These are phyloP conservation scores for Craterostigma plantagineum DNA, from an alignment of 257 asterid species.

Conservation along the genomic window DNA sequence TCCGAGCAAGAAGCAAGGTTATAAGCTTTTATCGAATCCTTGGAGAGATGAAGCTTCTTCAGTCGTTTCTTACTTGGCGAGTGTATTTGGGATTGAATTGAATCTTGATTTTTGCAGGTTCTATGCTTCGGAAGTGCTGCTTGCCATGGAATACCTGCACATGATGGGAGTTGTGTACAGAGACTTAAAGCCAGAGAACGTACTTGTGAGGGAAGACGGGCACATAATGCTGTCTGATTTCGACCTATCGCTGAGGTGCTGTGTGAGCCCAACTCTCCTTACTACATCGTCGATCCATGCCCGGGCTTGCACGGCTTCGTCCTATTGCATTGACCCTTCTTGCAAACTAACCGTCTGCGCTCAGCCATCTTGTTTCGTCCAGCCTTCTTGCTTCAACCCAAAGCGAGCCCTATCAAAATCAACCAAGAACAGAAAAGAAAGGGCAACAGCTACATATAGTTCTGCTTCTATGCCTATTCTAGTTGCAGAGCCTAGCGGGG, in stretches of 20 bases:
- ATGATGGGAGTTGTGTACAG: background rate
- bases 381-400: background rate
- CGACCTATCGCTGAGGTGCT: background rate
- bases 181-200: too few species aligned
- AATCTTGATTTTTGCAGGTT: background rate
- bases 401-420: background rate
- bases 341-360: background rate
- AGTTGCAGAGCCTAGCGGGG: slow-evolving; percentile 3
- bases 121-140: slow-evolving; percentile 4
- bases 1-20: slow-evolving; percentile 6
- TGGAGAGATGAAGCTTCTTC: too few species aligned
- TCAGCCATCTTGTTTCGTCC: background rate
- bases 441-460: background rate
- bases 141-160: background rate
- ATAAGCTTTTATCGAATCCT: background rate
- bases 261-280: background rate
- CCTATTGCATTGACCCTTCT: slow-evolving; percentile 1
- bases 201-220: background rate
- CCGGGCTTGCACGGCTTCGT: background rate
- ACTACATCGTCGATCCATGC: background rate
- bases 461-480: background rate
- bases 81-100: too few species aligned
- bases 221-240: slow-evolving; percentile 3
- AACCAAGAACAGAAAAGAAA: background rate
- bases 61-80: too few species aligned